Base-by-base conservation (phyloP, 768 basidiomycete genomes). In the Hygrocybe coccinea region DNA sequence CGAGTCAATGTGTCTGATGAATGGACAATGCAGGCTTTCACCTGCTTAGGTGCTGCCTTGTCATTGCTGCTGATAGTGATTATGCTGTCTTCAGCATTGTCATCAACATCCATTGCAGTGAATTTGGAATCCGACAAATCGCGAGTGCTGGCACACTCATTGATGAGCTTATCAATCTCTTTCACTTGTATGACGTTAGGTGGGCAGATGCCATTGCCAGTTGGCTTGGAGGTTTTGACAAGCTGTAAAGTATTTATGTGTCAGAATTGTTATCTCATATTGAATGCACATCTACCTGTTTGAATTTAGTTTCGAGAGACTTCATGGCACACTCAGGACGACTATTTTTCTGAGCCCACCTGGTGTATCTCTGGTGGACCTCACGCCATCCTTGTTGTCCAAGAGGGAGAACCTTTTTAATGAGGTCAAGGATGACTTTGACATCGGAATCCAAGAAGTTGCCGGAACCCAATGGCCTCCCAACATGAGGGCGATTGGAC, bases 171-270 rank as follows among this genome's bases (percentile, higher is more conserved):
- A 1, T 69, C 60, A 52, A 69, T 60, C 2, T 55, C 17, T 39
- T 64, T 64, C 0, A 62, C 68, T 15, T 45, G 50, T 11, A 57
- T 52, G 17, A 68, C 44, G 7, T 68, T 60, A 24, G 58, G 62
- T n/a, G 65, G 65, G 50, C 64, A 65, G 0, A 55, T 25, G 1
- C 62, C 66, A 60, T 59, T 58, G 9, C 71, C 68, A 6, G 65
- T 72, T 14, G 69, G 69, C 57, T 70, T 67, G 10, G 56, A 63
- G 3, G 59, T 62, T 37, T 62, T 67, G 14, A 65, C 39, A 11
- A 67, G 46, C 51, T 63, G 60, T 41, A 29, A 29, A 29, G 29
- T 29, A 4, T 11, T 3, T 7, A 3, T 25, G 22, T 12, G 22
- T 6, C 21, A 22, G 11, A 14, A 25, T 2, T 52, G 14, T 25